These are phyloP conservation scores for Apiotrichum porosum DNA, from an alignment of 1,284 basidiomycete genomes.

Conservation along the genomic window DNA sequence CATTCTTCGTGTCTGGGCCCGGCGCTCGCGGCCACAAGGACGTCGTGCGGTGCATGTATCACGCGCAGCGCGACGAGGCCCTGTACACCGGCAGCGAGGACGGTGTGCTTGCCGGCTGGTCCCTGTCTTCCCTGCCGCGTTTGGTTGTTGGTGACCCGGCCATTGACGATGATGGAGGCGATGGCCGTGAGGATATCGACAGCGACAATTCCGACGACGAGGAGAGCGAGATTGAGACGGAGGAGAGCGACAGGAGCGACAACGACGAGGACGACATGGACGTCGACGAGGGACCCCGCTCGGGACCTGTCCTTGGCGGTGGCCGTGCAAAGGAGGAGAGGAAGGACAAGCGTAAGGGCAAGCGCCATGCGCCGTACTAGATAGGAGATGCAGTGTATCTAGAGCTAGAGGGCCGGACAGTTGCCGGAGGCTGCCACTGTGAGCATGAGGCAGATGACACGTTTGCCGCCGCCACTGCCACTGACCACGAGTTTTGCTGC, in stretches of 20 bases:
- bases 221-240: slow-evolving; percentile 40
- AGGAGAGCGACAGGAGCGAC: slow-evolving; percentile 17
- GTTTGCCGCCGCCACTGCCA: too few species aligned
- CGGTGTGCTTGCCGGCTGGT: slow-evolving; percentile 48
- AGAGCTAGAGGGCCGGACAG: too few species aligned
- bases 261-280: slow-evolving; percentile 11
- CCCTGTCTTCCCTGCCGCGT: slow-evolving; percentile 31
- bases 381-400: too few species aligned
- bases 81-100: slow-evolving; percentile 50
- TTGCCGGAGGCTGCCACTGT: too few species aligned
- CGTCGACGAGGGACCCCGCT: slow-evolving; percentile 2
- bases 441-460: too few species aligned
- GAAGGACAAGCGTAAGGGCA: slow-evolving; percentile 4
- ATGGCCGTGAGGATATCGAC: slow-evolving; percentile 28
- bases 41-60: slow-evolving; percentile 45
- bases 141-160: slow-evolving; percentile 38
- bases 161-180: slow-evolving; percentile 41
- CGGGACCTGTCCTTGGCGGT: slow-evolving; percentile 4
- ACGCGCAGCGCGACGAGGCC: slow-evolving; percentile 42
- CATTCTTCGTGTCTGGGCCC: slow-evolving; percentile 39
- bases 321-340: not conserved
- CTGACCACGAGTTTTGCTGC: too few species aligned
- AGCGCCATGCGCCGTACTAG: slow-evolving; percentile 18
- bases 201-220: slow-evolving; percentile 28
- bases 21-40: slow-evolving; percentile 42